Base-by-base conservation (phyloP, 768 basidiomycete genomes). In the Calocera viscosa region DNA sequence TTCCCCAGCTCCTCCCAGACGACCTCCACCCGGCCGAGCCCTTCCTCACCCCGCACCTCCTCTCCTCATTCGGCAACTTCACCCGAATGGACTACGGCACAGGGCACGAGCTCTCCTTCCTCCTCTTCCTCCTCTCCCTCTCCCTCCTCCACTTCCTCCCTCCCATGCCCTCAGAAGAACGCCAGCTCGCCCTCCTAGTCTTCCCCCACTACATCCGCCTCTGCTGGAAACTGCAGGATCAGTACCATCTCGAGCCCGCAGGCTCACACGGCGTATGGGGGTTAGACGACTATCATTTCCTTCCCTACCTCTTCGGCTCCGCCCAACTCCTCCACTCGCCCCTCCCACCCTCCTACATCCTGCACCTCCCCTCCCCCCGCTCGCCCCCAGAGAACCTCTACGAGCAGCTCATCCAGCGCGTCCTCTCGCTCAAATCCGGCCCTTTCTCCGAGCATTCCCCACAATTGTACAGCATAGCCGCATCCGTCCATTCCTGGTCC, bases 241-340 rank as follows among this genome's bases (percentile, higher is more conserved):
- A 84, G 34, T 99, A 97, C 75, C 84, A 81, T 63, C 84, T 99
- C 11, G 95, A 97, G 76, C 94, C 94, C 3, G 96, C 96, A 1
- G 96, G 96, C 8, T 94, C 91, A 69, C 94, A 97, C 74, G 96
- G 96, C 2, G 95, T 97, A 0, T 99, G 95, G 96, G 96, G 94
- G 1, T 78, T 98, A 39, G 94, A 97, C 72, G 94, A 96, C 74
- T 95, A 88, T 65, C 83, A 81, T 64, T 94, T 95, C 76, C 81
- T 97, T 49, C 86, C 89, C 1, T 96, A 95, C 72, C 82, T 94
- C 11, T 93, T 94, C 73, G 94, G 94, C 11, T 91, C 91, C 69
- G 91, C 85, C 30, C 43, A 49, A 32, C 30, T 63, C n/a, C 24
- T 40, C 41, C 49, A 41, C 35, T 47, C 66, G 28, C 68, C 28